Evolutionary conservation across 768 basidiomycete genomes (phyloP), one percentile per base, ranked within the genome.

Genomic region (Pleurotus ostreatus): DNA sequence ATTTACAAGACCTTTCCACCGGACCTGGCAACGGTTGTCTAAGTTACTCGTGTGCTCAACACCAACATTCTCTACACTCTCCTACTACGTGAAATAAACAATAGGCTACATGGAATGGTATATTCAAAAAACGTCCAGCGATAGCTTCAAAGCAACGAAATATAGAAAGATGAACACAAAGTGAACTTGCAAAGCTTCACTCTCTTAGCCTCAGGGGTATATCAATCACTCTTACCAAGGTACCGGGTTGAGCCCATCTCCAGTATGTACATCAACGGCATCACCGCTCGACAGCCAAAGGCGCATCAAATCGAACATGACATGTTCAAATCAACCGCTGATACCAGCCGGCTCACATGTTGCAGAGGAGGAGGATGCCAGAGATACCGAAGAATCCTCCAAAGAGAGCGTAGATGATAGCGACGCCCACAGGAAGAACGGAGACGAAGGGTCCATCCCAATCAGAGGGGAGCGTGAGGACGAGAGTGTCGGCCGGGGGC

Each of bases 361-460:
- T 84, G 23, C 77, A 81, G 68, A 89, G 65, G 40, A 89, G 66
- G 20, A 74, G 61, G 15, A 89, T 59, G 3, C 74, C 71, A 49
- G 77, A 76, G 13, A 72, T 52, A 3, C 83, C 82, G 11, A 89
- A 67, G n/a, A 83, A 5, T 2, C 65, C 70, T 5, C 74, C 80
- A 5, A 72, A 60, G 16, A 64, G 64, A 15, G 85, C 78, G 5
- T 71, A 68, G 25, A 86, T 56, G n/a, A 71, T 74, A 0, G 78
- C 78, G 23, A 68, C 77, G 2, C 66, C 72, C 0, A 68, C 57
- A 49, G 74, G 74, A 58, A 90, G 71, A n/a, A 71, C 65, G 8
- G 73, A 69, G 12, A 72, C 78, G 55, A 74, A 72, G 3, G 60
- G 60, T n/a, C 88, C 88, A 60, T 87, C 77, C 88, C 86, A 89